A percentile compares a stretch with the other conserved stretches of the same genome.
Conservation (phyloP, 202 grass and related monocot genomes). For the Setaria viridis region DNA sequence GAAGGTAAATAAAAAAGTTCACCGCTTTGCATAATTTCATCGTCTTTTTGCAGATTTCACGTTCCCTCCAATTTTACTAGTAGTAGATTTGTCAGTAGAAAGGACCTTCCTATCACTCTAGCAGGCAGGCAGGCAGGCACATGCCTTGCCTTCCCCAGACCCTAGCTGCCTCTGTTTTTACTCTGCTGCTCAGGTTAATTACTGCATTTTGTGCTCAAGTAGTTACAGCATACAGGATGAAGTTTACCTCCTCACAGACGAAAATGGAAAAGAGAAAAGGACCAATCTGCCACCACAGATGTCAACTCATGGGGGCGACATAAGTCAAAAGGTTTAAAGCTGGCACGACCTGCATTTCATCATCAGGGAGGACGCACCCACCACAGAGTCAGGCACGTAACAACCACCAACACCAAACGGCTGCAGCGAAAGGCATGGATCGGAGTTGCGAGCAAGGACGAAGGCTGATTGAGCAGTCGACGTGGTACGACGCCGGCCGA, state of each 20-base stretch:
- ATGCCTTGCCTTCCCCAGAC: too few relatives aligned
- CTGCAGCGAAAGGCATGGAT: not conserved
- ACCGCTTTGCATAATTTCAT: too few relatives aligned
- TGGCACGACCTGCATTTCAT: conserved; percentile 31
- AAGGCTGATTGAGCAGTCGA: not conserved
- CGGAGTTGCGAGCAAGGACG: not conserved
- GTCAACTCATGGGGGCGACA: not conserved
- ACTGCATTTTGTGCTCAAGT: not conserved
- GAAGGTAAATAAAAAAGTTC: too few relatives aligned
- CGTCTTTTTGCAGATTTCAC: too few relatives aligned
- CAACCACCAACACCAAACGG: not conserved
- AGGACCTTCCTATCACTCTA: too few relatives aligned
- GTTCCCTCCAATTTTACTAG: too few relatives aligned
- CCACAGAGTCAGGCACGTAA: not conserved
- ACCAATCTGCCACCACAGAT: conserved; percentile 2
- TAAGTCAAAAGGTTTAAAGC: not conserved
- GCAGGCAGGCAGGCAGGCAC: too few relatives aligned
- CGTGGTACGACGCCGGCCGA: not conserved
- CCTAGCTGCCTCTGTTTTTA: not conserved
- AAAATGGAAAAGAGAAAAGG: not conserved
- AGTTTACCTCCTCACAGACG: not conserved
- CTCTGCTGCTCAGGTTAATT: not conserved
- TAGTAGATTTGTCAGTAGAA: too few relatives aligned
- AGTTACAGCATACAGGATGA: not conserved
- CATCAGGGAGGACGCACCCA: not conserved